phyloP scores from a whole-genome alignment of 768 basidiomycete species.

The Mycena maculata region DNA sequence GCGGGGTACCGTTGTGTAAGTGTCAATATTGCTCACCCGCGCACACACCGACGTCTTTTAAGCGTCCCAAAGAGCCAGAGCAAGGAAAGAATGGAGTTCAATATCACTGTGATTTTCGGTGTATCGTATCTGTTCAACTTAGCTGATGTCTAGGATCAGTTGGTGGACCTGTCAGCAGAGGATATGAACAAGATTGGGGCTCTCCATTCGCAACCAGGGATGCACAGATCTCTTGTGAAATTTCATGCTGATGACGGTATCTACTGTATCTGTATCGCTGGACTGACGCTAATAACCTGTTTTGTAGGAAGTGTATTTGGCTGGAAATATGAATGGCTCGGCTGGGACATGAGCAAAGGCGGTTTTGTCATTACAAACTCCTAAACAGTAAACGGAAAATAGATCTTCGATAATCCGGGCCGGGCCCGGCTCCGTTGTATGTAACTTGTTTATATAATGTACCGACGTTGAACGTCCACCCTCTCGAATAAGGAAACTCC shows the following conservation, averaged over 20 bases:
- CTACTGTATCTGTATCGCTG: background rate
- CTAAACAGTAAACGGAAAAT: background rate
- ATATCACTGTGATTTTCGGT: constrained; percentile 13
- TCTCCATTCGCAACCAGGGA: constrained; percentile 18
- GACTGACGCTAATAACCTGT: background rate
- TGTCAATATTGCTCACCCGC: constrained; percentile 49
- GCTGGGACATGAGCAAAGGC: constrained; percentile 47
- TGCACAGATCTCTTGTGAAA: constrained; percentile 28
- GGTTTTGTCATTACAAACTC: constrained; percentile 35
- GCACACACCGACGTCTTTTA: too few relatives aligned
- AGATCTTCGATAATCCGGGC: background rate
- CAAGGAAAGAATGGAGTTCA: constrained; percentile 21
- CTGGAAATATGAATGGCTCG: constrained; percentile 51
- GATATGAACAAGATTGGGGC: constrained; percentile 22
- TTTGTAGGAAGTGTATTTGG: constrained; percentile 44
- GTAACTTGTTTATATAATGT: too few relatives aligned
- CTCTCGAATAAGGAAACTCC: too few relatives aligned
- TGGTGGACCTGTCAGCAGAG: constrained; percentile 13
- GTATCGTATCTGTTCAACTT: background rate
- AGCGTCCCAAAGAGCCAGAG: constrained; percentile 44
- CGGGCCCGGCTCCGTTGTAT: too few relatives aligned
- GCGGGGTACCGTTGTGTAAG: constrained; percentile 72
- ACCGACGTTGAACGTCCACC: too few relatives aligned
- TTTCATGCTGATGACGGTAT: constrained; percentile 29
- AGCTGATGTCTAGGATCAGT: constrained; percentile 6